Evolutionary conservation across 208 protist species (phyloP), one percentile per base, ranked within the genome.

Genomic region (Spongospora subterranea): DNA sequence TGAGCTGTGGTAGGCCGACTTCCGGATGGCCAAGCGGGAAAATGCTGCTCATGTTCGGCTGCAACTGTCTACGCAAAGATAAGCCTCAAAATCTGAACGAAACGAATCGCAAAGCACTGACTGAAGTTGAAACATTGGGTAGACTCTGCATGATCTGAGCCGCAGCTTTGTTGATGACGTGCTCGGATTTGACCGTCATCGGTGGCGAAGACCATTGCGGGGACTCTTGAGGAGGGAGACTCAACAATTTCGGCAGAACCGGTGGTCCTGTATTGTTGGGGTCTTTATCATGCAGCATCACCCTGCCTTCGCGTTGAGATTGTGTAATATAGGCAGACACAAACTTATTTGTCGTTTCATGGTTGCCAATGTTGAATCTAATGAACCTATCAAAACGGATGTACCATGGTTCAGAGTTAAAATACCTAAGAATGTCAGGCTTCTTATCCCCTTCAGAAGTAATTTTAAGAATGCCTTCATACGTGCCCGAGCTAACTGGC

Each of bases 401-500:
- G 54, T 17, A 17, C n/a, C 71, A 43, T 6, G n/a, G n/a, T 45
- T 6, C 71, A 43, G n/a, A 82, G 35, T 60, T 43, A 6, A n/a
- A 13, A 35, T 17, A 82, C 71, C 71, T 82, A 6, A 82, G n/a
- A 82, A 82, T 82, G n/a, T 82, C 71, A n/a, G 71, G 71, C n/a
- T 82, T 82, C 71, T 82, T 82, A 82, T 82, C 71, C 35, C 71
- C 71, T 82, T 82, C 71, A 20, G 71, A 82, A 20, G 71, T 82
- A n/a, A 82, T 82, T n/a, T 82, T 82, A 20, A 82, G 40, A 17
- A 82, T 82, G 71, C 71, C 71, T 82, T 82, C 71, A n/a, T 82
- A 82, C 35, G 71, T 82, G n/a, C 71, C 71, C 17, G 71, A 82
- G n/a, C 71, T 82, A 43, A 82, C 71, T 40, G 71, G 71, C 6